Evolutionary conservation across 106 monocot genomes (phyloP), one percentile per base, ranked within the genome.

Genomic region (Platanthera zijinensis): DNA sequence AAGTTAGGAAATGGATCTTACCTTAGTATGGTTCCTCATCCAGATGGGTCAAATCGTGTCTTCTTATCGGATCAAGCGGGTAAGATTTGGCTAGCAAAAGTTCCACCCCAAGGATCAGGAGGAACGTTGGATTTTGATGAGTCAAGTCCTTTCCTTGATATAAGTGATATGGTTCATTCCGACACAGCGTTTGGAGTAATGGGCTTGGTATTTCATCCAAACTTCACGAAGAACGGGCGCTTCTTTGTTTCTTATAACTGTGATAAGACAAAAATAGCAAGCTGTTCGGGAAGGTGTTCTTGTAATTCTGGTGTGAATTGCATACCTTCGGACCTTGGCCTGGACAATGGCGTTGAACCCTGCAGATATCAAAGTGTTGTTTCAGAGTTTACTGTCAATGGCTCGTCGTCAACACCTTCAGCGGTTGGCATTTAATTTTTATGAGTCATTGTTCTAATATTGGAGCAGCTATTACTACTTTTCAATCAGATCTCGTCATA

Each of bases 1-100:
- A 89, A 86, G 75, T 86, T 99, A 14, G 76, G 83, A 66, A 90
- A 91, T 73, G 94, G 86, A 22, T 82, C 91, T 0, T 99, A 88
- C 72, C 83, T 94, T 28, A 86, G 85, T 75, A 85, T 99, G 87
- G 86, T 74, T 12, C 71, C 94, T 56, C 97, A 99, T 51, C 97
- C 97, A 22, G 97, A 99, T 72, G 97, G 97, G 17, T 99, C 97
- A 39, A 88, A 94, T 77, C 89, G 97, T 13, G 88, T 92, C 61
- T 99, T 99, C 84, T 56, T 99, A 66, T 79, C 88, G 10, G 88
- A 39, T 71, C 94, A 89, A 81, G 79, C 81, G n/a, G 97, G 97
- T 17, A 87, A 90, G 74, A 83, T 94, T 25, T 99, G 89, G 89
- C 63, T 99, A 63, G 91, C 97, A 48, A 88, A 84, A 1, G 76